Evolutionary conservation across 140 eudicot genomes (phyloP).

Genomic region (Cichorium intybus): DNA sequence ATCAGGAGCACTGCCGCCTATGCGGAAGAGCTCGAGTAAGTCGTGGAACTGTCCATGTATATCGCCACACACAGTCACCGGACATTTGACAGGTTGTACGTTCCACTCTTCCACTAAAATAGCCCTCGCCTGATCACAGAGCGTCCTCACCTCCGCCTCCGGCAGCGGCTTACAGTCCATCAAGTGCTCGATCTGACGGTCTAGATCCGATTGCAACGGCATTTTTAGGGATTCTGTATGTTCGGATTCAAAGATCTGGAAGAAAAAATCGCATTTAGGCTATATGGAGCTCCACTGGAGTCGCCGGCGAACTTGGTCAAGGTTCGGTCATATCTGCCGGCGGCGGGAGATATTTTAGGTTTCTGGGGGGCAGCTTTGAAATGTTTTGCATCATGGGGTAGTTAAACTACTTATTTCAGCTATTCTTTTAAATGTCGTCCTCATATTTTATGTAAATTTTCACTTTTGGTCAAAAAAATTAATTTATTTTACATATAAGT

Average conservation of each 20-base stretch:
- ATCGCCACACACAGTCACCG: slow-evolving; percentile 47
- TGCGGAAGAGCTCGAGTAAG: slow-evolving; percentile 39
- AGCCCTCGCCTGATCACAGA: slow-evolving; percentile 62
- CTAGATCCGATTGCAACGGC: slow-evolving; percentile 68
- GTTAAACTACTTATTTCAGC: slow-evolving; percentile 17
- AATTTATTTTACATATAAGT: neutral
- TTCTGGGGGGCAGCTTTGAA: slow-evolving; percentile 24
- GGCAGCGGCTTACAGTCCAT: slow-evolving; percentile 70
- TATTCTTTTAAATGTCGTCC: slow-evolving; percentile 12
- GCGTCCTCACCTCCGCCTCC: slow-evolving; percentile 55
- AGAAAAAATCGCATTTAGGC: slow-evolving; percentile 8
- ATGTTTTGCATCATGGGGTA: slow-evolving; percentile 12
- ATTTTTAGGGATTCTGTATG: slow-evolving; percentile 20
- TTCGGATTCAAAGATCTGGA: slow-evolving; percentile 16
- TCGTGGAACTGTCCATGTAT: slow-evolving; percentile 48
- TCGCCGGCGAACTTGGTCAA: slow-evolving; percentile 23
- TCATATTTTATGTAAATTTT: neutral
- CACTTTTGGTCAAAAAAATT: neutral
- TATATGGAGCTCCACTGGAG: slow-evolving; percentile 13
- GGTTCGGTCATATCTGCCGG: slow-evolving; percentile 37
- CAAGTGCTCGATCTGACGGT: slow-evolving; percentile 64
- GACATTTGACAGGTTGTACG: slow-evolving; percentile 46
- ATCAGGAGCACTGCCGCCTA: slow-evolving; percentile 42
- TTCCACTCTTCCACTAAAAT: slow-evolving; percentile 41
- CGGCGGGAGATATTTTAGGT: slow-evolving; percentile 32